These are phyloP conservation scores for Paraphoma sp. DNA, from an alignment of 2,329 filamentous ascomycete species.

Conservation along the genomic window DNA sequence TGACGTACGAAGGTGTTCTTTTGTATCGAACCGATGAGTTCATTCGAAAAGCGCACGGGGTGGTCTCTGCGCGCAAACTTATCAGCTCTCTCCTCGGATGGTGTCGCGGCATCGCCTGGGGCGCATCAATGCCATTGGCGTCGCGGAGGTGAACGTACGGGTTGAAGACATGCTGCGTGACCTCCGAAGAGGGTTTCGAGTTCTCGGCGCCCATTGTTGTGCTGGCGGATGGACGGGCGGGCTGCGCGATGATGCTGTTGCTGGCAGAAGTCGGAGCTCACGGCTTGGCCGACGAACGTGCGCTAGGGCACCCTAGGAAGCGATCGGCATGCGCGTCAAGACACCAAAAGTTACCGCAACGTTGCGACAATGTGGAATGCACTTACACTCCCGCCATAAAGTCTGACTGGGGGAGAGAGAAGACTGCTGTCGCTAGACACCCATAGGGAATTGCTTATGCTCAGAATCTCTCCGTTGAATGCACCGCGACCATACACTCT, in stretches of 20 bases:
- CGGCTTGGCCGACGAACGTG: constrained; percentile 32
- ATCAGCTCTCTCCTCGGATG: constrained; percentile 23
- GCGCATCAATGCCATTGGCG: constrained; percentile 29
- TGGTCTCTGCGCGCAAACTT: constrained; percentile 59
- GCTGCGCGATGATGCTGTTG: constrained; percentile 34
- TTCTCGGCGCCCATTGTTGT: constrained; percentile 66
- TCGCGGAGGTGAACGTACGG: constrained; percentile 54
- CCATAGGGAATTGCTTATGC: no score
- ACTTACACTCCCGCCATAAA: constrained; percentile 7
- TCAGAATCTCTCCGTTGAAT: background rate
- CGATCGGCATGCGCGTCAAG: constrained; percentile 26
- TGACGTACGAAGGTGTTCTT: constrained; percentile 78
- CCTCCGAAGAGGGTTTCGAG: constrained; percentile 64
- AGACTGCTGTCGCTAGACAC: background rate
- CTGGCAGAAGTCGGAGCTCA: constrained; percentile 38
- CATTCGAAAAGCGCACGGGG: constrained; percentile 76
- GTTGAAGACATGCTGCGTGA: constrained; percentile 67
- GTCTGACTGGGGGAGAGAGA: background rate
- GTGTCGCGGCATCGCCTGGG: background rate
- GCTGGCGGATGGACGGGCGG: constrained; percentile 26
- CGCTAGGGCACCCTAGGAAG: constrained; percentile 22
- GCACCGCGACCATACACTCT: background rate
- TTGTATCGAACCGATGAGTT: constrained; percentile 83
- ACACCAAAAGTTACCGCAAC: constrained; percentile 21
- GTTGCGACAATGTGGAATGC: constrained; percentile 13